phyloP scores from a whole-genome alignment of 805 yeast genomes.

The Blastobotrys peoriensis region DNA sequence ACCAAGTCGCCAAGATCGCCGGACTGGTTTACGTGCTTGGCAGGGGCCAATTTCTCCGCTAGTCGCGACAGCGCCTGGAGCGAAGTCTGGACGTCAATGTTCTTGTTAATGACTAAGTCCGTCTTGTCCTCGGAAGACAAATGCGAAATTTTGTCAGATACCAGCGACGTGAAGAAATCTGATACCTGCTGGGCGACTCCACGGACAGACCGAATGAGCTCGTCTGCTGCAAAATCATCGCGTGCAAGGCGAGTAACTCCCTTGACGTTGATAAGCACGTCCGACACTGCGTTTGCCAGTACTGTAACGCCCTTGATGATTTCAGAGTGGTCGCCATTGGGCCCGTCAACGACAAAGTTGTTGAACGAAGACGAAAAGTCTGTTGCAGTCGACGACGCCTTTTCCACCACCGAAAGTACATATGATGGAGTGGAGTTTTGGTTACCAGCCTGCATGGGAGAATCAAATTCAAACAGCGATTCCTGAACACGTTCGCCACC shows the following conservation, averaged over 20 bases:
- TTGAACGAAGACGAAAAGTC: conserved; percentile 77
- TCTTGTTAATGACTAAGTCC: conserved; percentile 70
- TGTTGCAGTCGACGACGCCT: conserved; percentile 63
- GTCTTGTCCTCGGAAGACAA: conserved; percentile 58
- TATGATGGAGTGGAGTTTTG: conserved; percentile 68
- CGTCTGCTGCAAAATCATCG: conserved; percentile 47
- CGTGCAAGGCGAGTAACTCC: conserved; percentile 57
- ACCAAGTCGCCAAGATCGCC: conserved; percentile 63
- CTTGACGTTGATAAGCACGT: conserved; percentile 59
- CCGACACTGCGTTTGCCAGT: conserved; percentile 56
- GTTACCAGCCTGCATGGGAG: conserved; percentile 80
- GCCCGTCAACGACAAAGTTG: conserved; percentile 63
- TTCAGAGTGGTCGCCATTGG: conserved; percentile 52
- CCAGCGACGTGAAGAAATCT: conserved; percentile 53
- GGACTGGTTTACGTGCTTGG: conserved; percentile 25
- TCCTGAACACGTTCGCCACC: conserved; percentile 72
- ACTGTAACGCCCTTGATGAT: conserved; percentile 58
- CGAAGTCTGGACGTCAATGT: conserved; percentile 64
- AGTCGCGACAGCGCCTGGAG: conserved; percentile 53
- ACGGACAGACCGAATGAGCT: conserved; percentile 43
- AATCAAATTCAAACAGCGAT: conserved; percentile 57
- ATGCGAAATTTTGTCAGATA: conserved; percentile 46
- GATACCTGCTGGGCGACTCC: conserved; percentile 57
- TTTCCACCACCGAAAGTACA: conserved; percentile 61
- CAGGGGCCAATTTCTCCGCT: conserved; percentile 53